A percentile compares a stretch with the other conserved stretches of the same genome.
Conservation (phyloP, 176 grass and related monocot species). For the Stipa capillata region DNA sequence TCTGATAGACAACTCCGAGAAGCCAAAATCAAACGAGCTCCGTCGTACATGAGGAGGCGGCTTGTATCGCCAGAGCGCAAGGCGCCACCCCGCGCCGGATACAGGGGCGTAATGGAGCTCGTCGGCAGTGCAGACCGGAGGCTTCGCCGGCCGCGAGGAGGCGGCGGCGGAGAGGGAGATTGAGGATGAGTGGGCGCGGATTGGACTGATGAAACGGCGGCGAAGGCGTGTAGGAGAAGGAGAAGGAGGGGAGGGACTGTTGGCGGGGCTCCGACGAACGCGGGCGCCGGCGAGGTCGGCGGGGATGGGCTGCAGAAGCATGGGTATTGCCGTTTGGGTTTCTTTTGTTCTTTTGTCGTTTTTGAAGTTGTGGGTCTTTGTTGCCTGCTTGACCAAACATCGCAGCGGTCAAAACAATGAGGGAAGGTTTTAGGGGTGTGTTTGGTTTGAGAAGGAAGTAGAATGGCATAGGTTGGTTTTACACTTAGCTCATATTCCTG, state of each 20-base stretch:
- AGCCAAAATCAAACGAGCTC: not conserved
- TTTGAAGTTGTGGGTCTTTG: not conserved
- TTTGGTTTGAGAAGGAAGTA: too few species aligned
- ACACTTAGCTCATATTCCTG: too few species aligned
- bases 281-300: slow-evolving; percentile 32
- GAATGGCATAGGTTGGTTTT: too few species aligned
- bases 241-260: not conserved
- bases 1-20: not conserved
- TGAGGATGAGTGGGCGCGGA: slow-evolving; percentile 14
- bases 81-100: slow-evolving; percentile 51
- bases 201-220: not conserved
- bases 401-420: not conserved
- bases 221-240: not conserved
- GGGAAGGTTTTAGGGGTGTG: too few species aligned
- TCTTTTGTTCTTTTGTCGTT: not conserved
- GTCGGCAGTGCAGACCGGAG: slow-evolving; percentile 62
- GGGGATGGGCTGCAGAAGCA: slow-evolving; percentile 31
- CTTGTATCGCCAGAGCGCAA: slow-evolving; percentile 73
- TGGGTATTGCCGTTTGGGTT: not conserved
- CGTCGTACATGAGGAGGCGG: slow-evolving; percentile 39
- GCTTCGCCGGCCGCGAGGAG: slow-evolving; percentile 32
- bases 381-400: not conserved
- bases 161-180: slow-evolving; percentile 16
- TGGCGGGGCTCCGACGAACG: not conserved
- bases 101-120: slow-evolving; percentile 77